Percentiles rank a stretch among this genome's conserved stretches.
phyloP scores from a whole-genome alignment of 768 basidiomycete genomes.

The Kwoniella europaea region DNA sequence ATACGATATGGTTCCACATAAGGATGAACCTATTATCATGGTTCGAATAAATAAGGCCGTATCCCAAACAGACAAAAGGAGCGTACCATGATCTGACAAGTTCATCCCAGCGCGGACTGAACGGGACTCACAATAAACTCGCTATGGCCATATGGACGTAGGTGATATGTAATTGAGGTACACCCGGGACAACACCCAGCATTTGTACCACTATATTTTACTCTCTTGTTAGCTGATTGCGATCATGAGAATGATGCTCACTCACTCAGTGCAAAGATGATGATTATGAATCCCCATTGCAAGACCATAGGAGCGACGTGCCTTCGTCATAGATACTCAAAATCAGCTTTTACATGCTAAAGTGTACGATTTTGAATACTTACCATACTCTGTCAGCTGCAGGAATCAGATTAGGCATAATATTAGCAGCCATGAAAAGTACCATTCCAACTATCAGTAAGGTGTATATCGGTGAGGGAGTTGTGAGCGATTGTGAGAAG shows the following conservation, averaged over 20 bases:
- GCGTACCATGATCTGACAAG: neutral
- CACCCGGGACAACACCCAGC: conserved; percentile 45
- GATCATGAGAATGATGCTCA: neutral
- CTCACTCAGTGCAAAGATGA: conserved; percentile 46
- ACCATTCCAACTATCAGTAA: conserved; percentile 49
- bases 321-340: conserved; percentile 18
- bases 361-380: conserved; percentile 1
- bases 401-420: conserved; percentile 43
- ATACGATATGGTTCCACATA: conserved; percentile 49
- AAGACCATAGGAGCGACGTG: conserved; percentile 42
- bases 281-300: conserved; percentile 44
- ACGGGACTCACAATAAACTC: conserved; percentile 38
- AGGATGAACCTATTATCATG: conserved; percentile 26
- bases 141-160: conserved; percentile 53
- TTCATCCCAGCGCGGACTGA: neutral
- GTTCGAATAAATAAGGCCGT: conserved; percentile 1
- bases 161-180: conserved; percentile 45
- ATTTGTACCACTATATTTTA: conserved; percentile 29
- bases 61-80: neutral
- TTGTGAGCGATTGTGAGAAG: conserved; percentile 1
- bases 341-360: neutral
- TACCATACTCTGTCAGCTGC: conserved; percentile 38
- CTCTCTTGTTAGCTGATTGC: neutral
- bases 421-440: conserved; percentile 42
- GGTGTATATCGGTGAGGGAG: conserved; percentile 39